These are phyloP conservation scores for Panus rudis DNA, from an alignment of 768 basidiomycete genomes.

Conservation along the genomic window DNA sequence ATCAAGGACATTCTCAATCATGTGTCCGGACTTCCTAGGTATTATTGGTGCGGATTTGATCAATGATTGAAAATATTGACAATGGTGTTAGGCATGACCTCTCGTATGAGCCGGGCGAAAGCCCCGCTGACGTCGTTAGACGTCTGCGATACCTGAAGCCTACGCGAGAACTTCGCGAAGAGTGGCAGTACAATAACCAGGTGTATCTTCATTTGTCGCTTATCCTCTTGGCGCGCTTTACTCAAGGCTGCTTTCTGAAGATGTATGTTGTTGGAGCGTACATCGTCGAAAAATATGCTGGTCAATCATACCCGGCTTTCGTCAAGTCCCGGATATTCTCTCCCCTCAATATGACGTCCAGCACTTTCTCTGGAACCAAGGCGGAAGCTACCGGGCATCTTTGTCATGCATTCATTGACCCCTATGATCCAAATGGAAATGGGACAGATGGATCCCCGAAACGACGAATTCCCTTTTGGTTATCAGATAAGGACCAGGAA, in stretches of 20 bases:
- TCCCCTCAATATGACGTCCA: constrained; percentile 31
- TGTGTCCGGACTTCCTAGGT: constrained; percentile 27
- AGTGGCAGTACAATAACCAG: constrained; percentile 33
- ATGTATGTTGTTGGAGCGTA: constrained; percentile 27
- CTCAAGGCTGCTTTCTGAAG: constrained; percentile 23
- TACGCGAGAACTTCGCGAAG: constrained; percentile 29
- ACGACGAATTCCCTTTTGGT: constrained; percentile 27
- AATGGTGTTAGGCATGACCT: constrained; percentile 6
- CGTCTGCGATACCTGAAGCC: constrained; percentile 26
- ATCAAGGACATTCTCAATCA: constrained; percentile 28
- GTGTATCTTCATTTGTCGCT: constrained; percentile 15
- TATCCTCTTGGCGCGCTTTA: constrained; percentile 17
- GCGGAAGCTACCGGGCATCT: background rate
- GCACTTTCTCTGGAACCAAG: constrained; percentile 24
- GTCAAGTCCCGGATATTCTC: constrained; percentile 32
- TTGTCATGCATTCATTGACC: constrained; percentile 1
- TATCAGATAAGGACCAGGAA: constrained; percentile 20
- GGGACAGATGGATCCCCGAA: too few species aligned
- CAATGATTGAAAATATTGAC: background rate
- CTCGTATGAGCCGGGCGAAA: constrained; percentile 3
- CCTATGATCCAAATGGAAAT: too few species aligned
- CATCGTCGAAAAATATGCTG: constrained; percentile 25
- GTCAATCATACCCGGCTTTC: constrained; percentile 27
- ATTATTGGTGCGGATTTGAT: background rate
- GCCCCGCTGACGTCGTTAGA: constrained; percentile 13